Evolutionary conservation across 139 green algal genomes (phyloP).

Genomic region (Spirogloea muscicola): DNA sequence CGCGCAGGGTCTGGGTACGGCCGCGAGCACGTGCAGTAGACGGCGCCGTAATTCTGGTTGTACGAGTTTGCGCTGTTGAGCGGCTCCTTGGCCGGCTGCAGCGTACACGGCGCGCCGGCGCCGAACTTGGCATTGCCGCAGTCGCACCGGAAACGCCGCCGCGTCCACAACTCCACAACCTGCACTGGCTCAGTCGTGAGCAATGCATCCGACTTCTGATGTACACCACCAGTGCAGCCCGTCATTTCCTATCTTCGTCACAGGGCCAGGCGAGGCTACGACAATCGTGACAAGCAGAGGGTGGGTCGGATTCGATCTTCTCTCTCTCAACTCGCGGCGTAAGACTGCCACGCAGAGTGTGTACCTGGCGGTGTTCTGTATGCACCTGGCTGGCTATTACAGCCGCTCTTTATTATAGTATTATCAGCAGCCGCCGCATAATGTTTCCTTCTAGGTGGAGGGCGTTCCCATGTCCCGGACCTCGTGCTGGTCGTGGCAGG

Average conservation of each 20-base stretch:
- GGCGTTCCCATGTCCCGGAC: conserved; percentile 2
- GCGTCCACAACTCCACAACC: conserved; percentile 46
- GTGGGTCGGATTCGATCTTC: conserved; percentile 11
- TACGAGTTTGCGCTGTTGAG: conserved; percentile 39
- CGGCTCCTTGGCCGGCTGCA: conserved; percentile 28
- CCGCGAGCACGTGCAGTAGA: conserved; percentile 39
- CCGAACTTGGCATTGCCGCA: conserved; percentile 49
- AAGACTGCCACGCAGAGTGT: not conserved
- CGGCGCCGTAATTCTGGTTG: conserved; percentile 42
- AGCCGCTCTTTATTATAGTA: not conserved
- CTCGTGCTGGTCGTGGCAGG: conserved; percentile 39
- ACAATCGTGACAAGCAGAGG: not conserved
- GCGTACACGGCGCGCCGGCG: conserved; percentile 3
- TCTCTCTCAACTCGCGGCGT: not conserved
- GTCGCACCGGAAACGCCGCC: conserved; percentile 42
- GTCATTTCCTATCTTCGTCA: not conserved
- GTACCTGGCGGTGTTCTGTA: not conserved
- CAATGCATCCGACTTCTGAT: conserved; percentile 13
- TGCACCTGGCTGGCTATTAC: not conserved
- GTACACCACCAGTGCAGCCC: not conserved
- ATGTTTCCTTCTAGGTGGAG: not conserved
- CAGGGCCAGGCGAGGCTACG: not conserved
- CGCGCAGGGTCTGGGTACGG: conserved; percentile 41
- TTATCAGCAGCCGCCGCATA: not conserved
- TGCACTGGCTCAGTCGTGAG: conserved; percentile 1